These are phyloP conservation scores for Fraxinus quadrangulata DNA, from an alignment of 257 asterid species.

Conservation along the genomic window DNA sequence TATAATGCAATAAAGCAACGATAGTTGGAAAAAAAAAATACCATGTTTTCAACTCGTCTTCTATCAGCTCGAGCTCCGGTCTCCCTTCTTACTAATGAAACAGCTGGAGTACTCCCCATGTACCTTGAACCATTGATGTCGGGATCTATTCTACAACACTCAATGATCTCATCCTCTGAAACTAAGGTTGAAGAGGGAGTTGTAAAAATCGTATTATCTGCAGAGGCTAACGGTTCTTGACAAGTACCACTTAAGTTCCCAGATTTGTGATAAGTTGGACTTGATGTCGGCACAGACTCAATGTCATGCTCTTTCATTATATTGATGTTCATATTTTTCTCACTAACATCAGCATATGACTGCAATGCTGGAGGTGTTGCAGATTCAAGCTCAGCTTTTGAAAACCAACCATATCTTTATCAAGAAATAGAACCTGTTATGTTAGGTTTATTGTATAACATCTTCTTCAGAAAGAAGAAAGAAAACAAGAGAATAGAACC, in stretches of 20 bases:
- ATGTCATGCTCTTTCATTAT: constrained; percentile 34
- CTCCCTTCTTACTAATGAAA: constrained; percentile 35
- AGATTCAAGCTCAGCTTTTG: constrained; percentile 55
- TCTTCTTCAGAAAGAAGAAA: constrained; percentile 7
- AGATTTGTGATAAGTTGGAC: constrained; percentile 21
- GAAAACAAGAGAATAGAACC: constrained; percentile 41
- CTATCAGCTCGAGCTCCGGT: constrained; percentile 32
- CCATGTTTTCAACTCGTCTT: constrained; percentile 55
- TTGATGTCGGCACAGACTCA: constrained; percentile 25
- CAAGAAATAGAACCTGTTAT: constrained; percentile 26
- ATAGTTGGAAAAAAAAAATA: constrained; percentile 27
- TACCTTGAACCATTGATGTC: constrained; percentile 31
- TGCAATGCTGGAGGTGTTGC: constrained; percentile 42
- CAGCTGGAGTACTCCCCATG: constrained; percentile 32
- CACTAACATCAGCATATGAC: constrained; percentile 36
- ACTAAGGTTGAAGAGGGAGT: constrained; percentile 37
- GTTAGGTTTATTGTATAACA: constrained; percentile 24
- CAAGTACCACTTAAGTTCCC: constrained; percentile 30
- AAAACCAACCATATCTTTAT: constrained; percentile 92
- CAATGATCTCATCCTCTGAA: constrained; percentile 30
- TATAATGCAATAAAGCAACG: constrained; percentile 18
- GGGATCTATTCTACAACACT: constrained; percentile 35
- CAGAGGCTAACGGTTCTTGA: constrained; percentile 33
- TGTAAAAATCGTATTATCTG: constrained; percentile 27
- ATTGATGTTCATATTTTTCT: constrained; percentile 32